Evolutionary conservation across 2,329 filamentous ascomycete species (phyloP).

Genomic region (Phialophora verrucosa): DNA sequence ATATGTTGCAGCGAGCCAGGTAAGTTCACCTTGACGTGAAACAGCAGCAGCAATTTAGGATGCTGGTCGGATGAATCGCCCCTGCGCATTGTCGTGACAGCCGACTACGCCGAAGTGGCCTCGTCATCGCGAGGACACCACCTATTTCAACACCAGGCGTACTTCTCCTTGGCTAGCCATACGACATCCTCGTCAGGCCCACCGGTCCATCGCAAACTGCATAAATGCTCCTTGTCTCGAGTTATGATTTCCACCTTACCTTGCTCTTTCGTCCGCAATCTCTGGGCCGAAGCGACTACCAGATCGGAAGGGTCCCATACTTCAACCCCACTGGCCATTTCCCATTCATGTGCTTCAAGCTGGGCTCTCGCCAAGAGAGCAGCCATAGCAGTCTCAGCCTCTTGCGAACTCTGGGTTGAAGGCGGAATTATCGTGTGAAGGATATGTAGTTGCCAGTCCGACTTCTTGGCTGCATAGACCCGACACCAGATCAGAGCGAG

Average conservation of each 20-base stretch:
- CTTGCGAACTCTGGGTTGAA: constrained; percentile 47
- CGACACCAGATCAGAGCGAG: constrained; percentile 49
- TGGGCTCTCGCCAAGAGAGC: constrained; percentile 71
- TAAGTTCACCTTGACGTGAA: neutral
- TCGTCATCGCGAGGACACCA: neutral
- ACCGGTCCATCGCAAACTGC: constrained; percentile 54
- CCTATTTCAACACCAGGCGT: constrained; percentile 52
- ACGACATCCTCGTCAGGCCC: constrained; percentile 49
- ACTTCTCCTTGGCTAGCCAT: constrained; percentile 57
- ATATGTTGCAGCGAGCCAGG: neutral
- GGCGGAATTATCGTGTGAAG: constrained; percentile 45
- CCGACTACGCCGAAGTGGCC: neutral
- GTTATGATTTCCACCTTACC: constrained; percentile 49
- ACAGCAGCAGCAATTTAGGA: neutral
- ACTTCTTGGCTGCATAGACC: constrained; percentile 44
- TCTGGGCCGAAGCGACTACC: constrained; percentile 52
- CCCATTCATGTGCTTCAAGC: constrained; percentile 72
- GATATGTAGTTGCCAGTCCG: constrained; percentile 51
- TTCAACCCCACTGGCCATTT: constrained; percentile 68
- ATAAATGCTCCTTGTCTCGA: constrained; percentile 54
- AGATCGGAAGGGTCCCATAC: constrained; percentile 79
- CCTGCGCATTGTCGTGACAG: neutral
- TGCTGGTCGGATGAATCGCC: neutral
- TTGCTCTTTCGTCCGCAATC: constrained; percentile 35
- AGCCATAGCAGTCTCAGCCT: constrained; percentile 54